These are phyloP conservation scores for Ampelocalamus luodianensis DNA, from an alignment of 176 grass and related monocot species.

Conservation along the genomic window DNA sequence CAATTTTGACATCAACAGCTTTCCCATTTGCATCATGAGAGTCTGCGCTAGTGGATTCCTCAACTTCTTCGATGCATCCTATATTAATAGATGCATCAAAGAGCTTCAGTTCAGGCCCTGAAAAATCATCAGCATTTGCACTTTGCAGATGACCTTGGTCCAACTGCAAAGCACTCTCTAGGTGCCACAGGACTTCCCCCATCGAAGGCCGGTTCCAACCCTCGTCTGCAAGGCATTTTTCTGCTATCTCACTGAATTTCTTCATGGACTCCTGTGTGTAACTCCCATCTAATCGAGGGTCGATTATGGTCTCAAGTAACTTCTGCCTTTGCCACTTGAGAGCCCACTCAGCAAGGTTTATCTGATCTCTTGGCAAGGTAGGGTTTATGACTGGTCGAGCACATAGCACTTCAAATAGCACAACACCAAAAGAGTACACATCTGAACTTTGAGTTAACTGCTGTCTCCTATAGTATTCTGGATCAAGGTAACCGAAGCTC, in stretches of 20 bases:
- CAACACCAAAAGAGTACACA: conserved; percentile 95
- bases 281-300: conserved; percentile 60
- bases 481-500: conserved; percentile 96
- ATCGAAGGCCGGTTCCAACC: conserved; percentile 70
- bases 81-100: conserved; percentile 29
- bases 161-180: conserved; percentile 77
- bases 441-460: conserved; percentile 95
- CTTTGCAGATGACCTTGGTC: conserved; percentile 57
- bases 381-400: conserved; percentile 89
- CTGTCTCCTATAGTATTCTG: conserved; percentile 85
- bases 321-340: conserved; percentile 69
- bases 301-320: conserved; percentile 66
- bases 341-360: conserved; percentile 94
- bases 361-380: conserved; percentile 79
- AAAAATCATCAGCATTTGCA: conserved; percentile 2
- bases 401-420: conserved; percentile 87
- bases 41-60: not conserved
- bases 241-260: conserved; percentile 79
- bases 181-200: conserved; percentile 92
- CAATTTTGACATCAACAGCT: conserved; percentile 44
- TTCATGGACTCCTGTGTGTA: conserved; percentile 72
- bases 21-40: not conserved
- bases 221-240: conserved; percentile 93
- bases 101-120: conserved; percentile 21
- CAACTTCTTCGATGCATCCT: conserved; percentile 34